Conservation (phyloP, 2,329 filamentous ascomycete genomes). For the Periconia sp. region DNA sequence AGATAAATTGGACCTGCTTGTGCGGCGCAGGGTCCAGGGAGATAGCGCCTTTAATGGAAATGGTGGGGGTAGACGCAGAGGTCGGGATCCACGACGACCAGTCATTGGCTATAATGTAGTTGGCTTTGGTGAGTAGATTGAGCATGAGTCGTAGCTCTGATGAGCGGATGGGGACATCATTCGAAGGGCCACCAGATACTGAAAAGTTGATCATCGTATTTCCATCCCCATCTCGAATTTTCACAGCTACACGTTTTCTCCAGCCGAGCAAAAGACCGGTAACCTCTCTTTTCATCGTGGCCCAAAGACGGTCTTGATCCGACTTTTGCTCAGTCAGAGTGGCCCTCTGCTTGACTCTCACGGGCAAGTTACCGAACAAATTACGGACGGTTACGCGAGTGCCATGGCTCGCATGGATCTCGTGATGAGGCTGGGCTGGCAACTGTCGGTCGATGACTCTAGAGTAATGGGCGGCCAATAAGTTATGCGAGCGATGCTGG, state of each 20-base stretch:
- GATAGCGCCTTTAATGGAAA: slow-evolving; percentile 71
- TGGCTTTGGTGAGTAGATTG: slow-evolving; percentile 65
- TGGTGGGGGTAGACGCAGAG: slow-evolving; percentile 62
- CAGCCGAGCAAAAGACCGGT: slow-evolving; percentile 72
- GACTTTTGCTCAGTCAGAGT: slow-evolving; percentile 52
- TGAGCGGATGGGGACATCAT: slow-evolving; percentile 12
- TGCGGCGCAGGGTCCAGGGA: slow-evolving; percentile 70
- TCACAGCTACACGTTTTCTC: slow-evolving; percentile 58
- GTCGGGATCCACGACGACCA: slow-evolving; percentile 68
- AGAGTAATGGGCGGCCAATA: slow-evolving; percentile 71
- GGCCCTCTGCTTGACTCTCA: slow-evolving; percentile 79
- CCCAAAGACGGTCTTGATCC: slow-evolving; percentile 66
- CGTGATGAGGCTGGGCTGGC: slow-evolving; percentile 62
- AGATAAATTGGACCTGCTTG: slow-evolving; percentile 77
- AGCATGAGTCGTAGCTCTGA: slow-evolving; percentile 23
- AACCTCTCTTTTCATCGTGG: slow-evolving; percentile 60
- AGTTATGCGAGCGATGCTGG: slow-evolving; percentile 62
- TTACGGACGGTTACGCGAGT: slow-evolving; percentile 76
- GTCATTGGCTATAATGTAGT: slow-evolving; percentile 58
- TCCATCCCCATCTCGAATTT: slow-evolving; percentile 56
- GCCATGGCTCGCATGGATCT: slow-evolving; percentile 62
- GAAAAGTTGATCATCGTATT: slow-evolving; percentile 38
- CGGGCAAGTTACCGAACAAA: slow-evolving; percentile 87
- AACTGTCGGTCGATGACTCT: slow-evolving; percentile 64
- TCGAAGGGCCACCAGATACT: neutral